Conservation (phyloP, 2,329 filamentous ascomycete species). For the Diplodia sapinea region DNA sequence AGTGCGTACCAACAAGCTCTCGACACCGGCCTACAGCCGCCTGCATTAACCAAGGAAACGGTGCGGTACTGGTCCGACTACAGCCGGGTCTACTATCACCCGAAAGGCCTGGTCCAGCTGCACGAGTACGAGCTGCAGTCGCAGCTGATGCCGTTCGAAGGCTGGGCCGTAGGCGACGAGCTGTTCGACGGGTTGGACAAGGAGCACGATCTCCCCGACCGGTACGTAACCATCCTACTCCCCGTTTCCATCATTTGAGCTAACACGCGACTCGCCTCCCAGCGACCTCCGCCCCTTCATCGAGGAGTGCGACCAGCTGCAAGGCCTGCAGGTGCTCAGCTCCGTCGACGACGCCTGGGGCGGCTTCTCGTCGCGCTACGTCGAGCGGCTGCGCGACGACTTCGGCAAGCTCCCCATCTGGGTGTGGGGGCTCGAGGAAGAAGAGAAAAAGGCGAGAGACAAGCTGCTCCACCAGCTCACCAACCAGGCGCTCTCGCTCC, state of each 20-base stretch:
- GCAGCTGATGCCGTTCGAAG: conserved; percentile 79
- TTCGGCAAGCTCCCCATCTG: conserved; percentile 77
- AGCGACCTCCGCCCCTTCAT: conserved; percentile 80
- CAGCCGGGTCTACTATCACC: conserved; percentile 90
- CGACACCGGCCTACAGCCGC: conserved; percentile 69
- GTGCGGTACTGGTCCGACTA: conserved; percentile 99
- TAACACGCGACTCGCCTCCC: too few species aligned
- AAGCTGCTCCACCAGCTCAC: conserved; percentile 68
- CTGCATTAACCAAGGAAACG: conserved; percentile 68
- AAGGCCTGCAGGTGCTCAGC: conserved; percentile 74
- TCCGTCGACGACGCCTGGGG: conserved; percentile 60
- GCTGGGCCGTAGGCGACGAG: conserved; percentile 55
- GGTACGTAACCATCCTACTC: conserved; percentile 43
- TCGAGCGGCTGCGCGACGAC: conserved; percentile 80
- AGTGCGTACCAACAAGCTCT: conserved; percentile 81
- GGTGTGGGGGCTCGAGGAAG: conserved; percentile 82
- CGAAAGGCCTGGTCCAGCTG: conserved; percentile 82
- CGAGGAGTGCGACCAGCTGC: conserved; percentile 92
- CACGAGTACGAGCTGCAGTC: conserved; percentile 87
- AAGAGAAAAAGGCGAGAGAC: conserved; percentile 53
- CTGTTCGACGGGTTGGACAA: conserved; percentile 52
- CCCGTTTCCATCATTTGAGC: background rate
- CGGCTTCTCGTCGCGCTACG: conserved; percentile 53
- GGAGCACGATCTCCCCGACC: conserved; percentile 85
- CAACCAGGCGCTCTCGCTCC: conserved; percentile 76